Conservation (phyloP, 1,284 basidiomycete genomes). For the Porodaedalea pini region DNA sequence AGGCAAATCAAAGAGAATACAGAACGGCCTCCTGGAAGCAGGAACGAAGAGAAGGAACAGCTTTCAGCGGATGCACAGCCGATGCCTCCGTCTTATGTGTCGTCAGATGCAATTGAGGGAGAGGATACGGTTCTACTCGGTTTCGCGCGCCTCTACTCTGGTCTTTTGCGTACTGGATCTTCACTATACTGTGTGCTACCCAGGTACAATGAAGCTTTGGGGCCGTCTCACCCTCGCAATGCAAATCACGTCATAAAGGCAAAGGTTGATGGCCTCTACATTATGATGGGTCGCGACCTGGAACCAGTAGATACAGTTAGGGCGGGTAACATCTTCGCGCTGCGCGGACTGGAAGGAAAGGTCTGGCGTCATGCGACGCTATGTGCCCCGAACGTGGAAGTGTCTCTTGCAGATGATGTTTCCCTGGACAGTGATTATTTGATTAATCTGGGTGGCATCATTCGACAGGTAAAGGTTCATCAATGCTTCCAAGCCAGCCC, state of each 20-base stretch:
- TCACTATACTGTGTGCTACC: constrained; percentile 79
- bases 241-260: constrained; percentile 62
- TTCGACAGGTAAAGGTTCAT: constrained; percentile 51
- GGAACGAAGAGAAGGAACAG: constrained; percentile 24
- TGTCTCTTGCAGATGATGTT: constrained; percentile 37
- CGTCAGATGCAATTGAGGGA: constrained; percentile 24
- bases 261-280: constrained; percentile 78
- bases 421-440: constrained; percentile 50
- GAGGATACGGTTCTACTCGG: constrained; percentile 73
- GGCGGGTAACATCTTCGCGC: constrained; percentile 96
- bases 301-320: constrained; percentile 78
- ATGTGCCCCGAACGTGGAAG: constrained; percentile 59
- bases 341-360: constrained; percentile 86
- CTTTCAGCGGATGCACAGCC: constrained; percentile 23
- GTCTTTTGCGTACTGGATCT: constrained; percentile 68
- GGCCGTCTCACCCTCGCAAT: constrained; percentile 69
- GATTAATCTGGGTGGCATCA: constrained; percentile 82
- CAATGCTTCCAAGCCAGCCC: neutral
- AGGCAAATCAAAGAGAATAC: constrained; percentile 45
- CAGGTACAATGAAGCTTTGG: constrained; percentile 77
- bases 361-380: constrained; percentile 91
- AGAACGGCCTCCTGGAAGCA: constrained; percentile 28
- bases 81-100: constrained; percentile 21
- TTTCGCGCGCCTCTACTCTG: constrained; percentile 93
- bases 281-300: constrained; percentile 98